Evolutionary conservation across 805 yeast genomes (phyloP).

Genomic region (Ogataea nitratoaversa): DNA sequence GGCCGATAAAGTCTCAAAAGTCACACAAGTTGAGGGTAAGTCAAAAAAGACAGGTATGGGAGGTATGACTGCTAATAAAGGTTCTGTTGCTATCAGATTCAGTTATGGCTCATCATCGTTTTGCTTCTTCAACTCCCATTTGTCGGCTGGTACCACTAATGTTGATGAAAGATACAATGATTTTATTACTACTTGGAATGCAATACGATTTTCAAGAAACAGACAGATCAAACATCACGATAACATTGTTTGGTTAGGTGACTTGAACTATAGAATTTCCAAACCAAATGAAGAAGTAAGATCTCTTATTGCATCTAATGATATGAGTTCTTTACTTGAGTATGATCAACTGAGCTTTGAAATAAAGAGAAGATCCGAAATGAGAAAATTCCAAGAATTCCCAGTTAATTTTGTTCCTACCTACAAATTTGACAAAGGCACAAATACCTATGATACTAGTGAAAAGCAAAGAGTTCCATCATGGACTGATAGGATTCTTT

Average conservation of each 20-base stretch:
- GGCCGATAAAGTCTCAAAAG: conserved; percentile 38
- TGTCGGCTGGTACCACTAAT: conserved; percentile 88
- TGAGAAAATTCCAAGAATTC: conserved; percentile 72
- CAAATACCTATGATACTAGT: conserved; percentile 75
- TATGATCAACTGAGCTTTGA: conserved; percentile 78
- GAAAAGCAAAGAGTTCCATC: conserved; percentile 93
- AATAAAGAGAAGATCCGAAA: conserved; percentile 66
- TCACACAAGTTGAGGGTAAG: conserved; percentile 90
- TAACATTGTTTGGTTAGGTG: conserved; percentile 90
- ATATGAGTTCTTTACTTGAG: conserved; percentile 49
- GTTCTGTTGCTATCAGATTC: conserved; percentile 91
- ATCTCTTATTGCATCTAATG: conserved; percentile 40
- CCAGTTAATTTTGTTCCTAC: conserved; percentile 82
- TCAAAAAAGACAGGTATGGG: conserved; percentile 93
- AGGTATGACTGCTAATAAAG: conserved; percentile 96
- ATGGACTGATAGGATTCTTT: conserved; percentile 91
- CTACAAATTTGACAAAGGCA: conserved; percentile 85
- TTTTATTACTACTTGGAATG: conserved; percentile 67
- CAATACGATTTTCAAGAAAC: conserved; percentile 76
- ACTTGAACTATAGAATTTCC: conserved; percentile 78
- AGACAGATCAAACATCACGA: conserved; percentile 78
- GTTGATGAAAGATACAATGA: conserved; percentile 83
- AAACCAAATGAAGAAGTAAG: conserved; percentile 74
- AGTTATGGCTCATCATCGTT: conserved; percentile 75
- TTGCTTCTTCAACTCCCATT: conserved; percentile 83